Evolutionary conservation across 148 eudicot genomes (phyloP), one percentile per base, ranked within the genome.

Genomic region (Pouteria glomerata): DNA sequence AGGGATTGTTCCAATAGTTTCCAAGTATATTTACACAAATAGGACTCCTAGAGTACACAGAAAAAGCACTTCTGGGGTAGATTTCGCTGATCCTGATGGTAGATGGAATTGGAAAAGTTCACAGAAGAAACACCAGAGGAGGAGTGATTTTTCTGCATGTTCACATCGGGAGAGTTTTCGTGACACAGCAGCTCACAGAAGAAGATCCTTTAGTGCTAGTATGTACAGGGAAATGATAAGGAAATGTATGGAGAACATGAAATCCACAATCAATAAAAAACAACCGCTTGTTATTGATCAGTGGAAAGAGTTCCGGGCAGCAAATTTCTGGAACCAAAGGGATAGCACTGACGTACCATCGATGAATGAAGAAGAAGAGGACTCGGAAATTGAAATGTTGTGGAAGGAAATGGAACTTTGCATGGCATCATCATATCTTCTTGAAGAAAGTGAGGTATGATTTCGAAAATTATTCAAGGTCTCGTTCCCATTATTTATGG

Each of bases 371-470:
- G 87, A 79, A 58, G 87, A 78, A n/a, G n/a, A n/a, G 57, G 73
- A 83, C 66, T 79, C 96, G 0, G 99, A 92, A 82, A 74, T 90
- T 21, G 95, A 87, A 62, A 85, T 88, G 87, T 69, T 95, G 80
- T 96, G 91, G 83, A 85, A 88, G 76, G 95, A 92, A 81, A 84
- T 96, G 97, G 99, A 96, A 59, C 80, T 87, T 23, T 87, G 90
- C 60, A 66, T 90, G 73, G 92, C 97, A 45, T 82, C 99, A 12
- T 76, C 81, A 11, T 85, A 88, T 76, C 86, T 83, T 74, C 85
- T n/a, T n/a, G n/a, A 92, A 47, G 87, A 81, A 1, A 69, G 77
- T 53, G 86, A 85, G 92, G 96, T 90, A 73, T 31, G 56, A 44
- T 27, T 10, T n/a, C n/a, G n/a, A n/a, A n/a, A n/a, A n/a, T n/a